A percentile compares a stretch with the other conserved stretches of the same genome.
Conservation (phyloP, 768 basidiomycete genomes). For the Amanita jacksonii region DNA sequence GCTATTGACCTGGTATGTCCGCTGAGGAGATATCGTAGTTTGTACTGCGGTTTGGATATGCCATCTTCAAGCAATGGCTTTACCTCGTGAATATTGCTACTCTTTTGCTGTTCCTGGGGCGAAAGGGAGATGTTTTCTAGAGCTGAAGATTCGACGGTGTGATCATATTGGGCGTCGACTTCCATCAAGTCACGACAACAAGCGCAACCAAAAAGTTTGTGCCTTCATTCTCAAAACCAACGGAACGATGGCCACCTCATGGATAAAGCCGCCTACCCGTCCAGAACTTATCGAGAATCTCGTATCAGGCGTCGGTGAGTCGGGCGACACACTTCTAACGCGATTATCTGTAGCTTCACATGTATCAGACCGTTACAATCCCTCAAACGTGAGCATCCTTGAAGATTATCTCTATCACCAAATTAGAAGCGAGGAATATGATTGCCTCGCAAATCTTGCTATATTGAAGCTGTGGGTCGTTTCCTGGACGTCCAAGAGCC, state of each 20-base stretch:
- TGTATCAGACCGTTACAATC: constrained; percentile 86
- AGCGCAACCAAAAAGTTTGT: constrained; percentile 24
- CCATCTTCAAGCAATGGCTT: neutral
- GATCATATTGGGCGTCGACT: constrained; percentile 1
- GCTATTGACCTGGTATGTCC: constrained; percentile 84
- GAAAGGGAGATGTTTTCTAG: too few relatives aligned
- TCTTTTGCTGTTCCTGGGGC: neutral
- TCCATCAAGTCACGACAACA: constrained; percentile 9
- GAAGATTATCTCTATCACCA: constrained; percentile 97
- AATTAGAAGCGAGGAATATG: constrained; percentile 84
- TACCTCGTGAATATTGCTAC: neutral
- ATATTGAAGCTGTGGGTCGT: constrained; percentile 76
- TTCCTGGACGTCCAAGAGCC: too few relatives aligned
- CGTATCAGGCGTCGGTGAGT: constrained; percentile 81
- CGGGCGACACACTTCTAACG: neutral
- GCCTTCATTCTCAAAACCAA: constrained; percentile 9
- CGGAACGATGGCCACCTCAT: constrained; percentile 57
- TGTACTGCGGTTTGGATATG: constrained; percentile 27
- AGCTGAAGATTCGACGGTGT: too few relatives aligned
- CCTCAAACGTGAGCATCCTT: constrained; percentile 83
- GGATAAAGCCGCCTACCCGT: constrained; percentile 69
- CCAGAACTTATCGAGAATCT: constrained; percentile 86
- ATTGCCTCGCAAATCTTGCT: constrained; percentile 90
- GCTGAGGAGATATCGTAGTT: constrained; percentile 49
- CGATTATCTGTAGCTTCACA: constrained; percentile 7